phyloP scores from a whole-genome alignment of 768 basidiomycete genomes.

The Naganishia randhawae region DNA sequence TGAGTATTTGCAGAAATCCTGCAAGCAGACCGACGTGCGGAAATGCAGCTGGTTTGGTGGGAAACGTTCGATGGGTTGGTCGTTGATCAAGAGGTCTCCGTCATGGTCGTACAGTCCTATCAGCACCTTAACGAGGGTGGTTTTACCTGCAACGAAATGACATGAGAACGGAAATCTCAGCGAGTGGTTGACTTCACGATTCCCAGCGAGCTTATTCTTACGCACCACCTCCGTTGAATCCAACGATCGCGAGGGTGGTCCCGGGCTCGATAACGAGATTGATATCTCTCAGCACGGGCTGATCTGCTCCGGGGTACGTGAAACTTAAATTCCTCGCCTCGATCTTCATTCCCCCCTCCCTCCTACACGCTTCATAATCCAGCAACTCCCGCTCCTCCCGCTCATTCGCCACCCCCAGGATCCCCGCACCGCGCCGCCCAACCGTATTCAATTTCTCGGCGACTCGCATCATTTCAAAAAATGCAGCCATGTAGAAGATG shows the following conservation, averaged over 20 bases:
- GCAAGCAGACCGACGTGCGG: slow-evolving; percentile 75
- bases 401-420: slow-evolving; percentile 43
- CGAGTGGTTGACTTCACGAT: not conserved
- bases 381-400: slow-evolving; percentile 54
- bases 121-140: slow-evolving; percentile 76
- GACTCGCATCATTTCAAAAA: slow-evolving; percentile 70
- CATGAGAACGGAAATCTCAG: not conserved
- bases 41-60: slow-evolving; percentile 68
- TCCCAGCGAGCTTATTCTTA: slow-evolving; percentile 8
- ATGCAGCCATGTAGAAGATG: slow-evolving; percentile 81
- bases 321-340: slow-evolving; percentile 66
- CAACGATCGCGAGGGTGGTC: slow-evolving; percentile 76
- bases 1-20: slow-evolving; percentile 77
- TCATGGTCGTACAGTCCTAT: slow-evolving; percentile 68
- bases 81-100: slow-evolving; percentile 69
- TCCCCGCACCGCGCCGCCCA: slow-evolving; percentile 53
- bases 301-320: slow-evolving; percentile 70
- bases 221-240: slow-evolving; percentile 86
- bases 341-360: slow-evolving; percentile 63
- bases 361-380: slow-evolving; percentile 34
- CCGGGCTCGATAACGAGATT: slow-evolving; percentile 69
- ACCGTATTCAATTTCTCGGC: slow-evolving; percentile 20
- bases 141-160: slow-evolving; percentile 64
- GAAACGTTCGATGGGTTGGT: slow-evolving; percentile 63
- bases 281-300: slow-evolving; percentile 67